Percentiles rank a stretch among this genome's conserved stretches.
Conservation (phyloP, 2,329 filamentous ascomycete species). For the Stachybotrys chartarum region DNA sequence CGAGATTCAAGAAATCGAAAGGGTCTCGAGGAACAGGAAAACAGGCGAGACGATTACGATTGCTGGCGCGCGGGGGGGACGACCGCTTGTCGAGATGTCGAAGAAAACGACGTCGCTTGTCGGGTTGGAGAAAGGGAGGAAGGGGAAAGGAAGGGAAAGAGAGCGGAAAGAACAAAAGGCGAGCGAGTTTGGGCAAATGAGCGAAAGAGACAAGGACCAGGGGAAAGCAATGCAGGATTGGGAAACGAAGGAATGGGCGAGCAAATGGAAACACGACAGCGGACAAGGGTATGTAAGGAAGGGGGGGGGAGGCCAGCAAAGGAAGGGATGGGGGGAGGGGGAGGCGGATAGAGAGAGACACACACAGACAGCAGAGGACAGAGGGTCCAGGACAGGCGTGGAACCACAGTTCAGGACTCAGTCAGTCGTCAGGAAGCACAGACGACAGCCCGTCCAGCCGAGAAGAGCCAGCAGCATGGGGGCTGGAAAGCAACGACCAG, state of each 20-base stretch:
- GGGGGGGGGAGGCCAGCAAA: background rate
- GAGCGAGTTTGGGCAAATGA: background rate
- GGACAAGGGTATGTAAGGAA: background rate
- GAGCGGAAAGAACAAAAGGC: constrained; percentile 9
- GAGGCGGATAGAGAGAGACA: background rate
- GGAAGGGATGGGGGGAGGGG: background rate
- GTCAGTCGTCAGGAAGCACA: too few species aligned
- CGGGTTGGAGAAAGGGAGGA: constrained; percentile 17
- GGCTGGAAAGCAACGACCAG: background rate
- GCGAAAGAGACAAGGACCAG: background rate
- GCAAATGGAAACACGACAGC: background rate
- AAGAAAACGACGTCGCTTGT: constrained; percentile 26
- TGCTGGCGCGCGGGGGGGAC: constrained; percentile 2
- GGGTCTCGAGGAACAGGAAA: background rate
- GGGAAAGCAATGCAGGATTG: background rate
- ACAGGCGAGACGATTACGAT: background rate
- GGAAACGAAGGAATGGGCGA: background rate
- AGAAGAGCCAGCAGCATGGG: too few species aligned
- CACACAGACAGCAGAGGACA: background rate
- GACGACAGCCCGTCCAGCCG: too few species aligned
- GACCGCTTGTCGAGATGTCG: constrained; percentile 21
- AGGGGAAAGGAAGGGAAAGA: constrained; percentile 17
- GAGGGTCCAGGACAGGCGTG: background rate
- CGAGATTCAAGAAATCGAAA: background rate
- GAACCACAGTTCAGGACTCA: too few species aligned